These are phyloP conservation scores for Isoetes taiwanensis DNA, from an alignment of 75 land plant genomes.

Conservation along the genomic window DNA sequence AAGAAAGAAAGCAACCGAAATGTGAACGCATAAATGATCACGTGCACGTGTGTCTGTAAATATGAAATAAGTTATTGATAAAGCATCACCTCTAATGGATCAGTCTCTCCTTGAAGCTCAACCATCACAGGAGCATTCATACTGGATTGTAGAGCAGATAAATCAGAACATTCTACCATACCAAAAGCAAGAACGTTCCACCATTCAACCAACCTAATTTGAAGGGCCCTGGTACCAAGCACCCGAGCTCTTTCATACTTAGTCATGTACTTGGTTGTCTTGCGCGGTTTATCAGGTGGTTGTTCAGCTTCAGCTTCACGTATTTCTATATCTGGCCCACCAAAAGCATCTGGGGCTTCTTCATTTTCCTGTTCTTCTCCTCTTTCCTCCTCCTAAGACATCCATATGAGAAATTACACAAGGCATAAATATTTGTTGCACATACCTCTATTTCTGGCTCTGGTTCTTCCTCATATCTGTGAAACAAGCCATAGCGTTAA, in stretches of 20 bases:
- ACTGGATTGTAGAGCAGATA: too few relatives aligned
- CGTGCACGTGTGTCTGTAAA: too few relatives aligned
- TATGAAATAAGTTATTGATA: too few relatives aligned
- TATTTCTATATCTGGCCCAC: constrained; percentile 37
- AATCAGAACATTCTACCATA: too few relatives aligned
- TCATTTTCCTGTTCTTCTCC: constrained; percentile 42
- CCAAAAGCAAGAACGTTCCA: too few relatives aligned
- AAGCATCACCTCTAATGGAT: constrained; percentile 86
- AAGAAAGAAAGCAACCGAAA: neutral
- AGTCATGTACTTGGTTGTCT: constrained; percentile 87
- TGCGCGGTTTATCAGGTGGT: constrained; percentile 36
- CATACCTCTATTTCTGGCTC: constrained; percentile 86
- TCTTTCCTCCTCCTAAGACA: constrained; percentile 56
- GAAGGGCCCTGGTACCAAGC: constrained; percentile 86
- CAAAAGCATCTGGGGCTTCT: constrained; percentile 24
- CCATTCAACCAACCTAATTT: constrained; percentile 78
- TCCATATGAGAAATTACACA: too few relatives aligned
- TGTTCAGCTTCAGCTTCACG: constrained; percentile 22
- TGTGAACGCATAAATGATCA: too few relatives aligned
- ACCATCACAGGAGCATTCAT: constrained; percentile 99
- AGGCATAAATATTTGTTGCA: too few relatives aligned
- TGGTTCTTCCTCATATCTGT: constrained; percentile 85
- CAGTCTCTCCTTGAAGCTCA: constrained; percentile 96
- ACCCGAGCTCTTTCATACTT: constrained; percentile 94
- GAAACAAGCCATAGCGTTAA: neutral